Percentiles rank a stretch among this genome's conserved stretches.
These are phyloP conservation scores for Solanum ossicruentum DNA, from an alignment of 257 asterid genomes.

Conservation along the genomic window DNA sequence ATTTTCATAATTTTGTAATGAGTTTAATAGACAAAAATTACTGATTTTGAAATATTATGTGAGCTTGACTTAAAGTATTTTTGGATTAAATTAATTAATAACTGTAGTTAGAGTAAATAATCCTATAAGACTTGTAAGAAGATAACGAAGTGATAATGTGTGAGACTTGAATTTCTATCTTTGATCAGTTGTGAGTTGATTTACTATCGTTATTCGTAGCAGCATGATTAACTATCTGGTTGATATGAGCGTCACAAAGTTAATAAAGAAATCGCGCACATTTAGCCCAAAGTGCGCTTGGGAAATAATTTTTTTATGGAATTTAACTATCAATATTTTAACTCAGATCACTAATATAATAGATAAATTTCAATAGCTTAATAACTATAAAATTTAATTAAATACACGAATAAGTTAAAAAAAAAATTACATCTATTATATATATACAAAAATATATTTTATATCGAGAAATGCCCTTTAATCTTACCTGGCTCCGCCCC, in stretches of 20 bases:
- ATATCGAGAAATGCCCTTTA: fast-evolving
- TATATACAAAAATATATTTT: background rate
- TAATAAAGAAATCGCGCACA: background rate
- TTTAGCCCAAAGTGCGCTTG: background rate
- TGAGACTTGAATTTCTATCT: background rate
- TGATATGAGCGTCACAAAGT: fast-evolving
- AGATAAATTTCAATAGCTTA: no score
- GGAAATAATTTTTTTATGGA: background rate
- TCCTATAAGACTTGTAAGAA: background rate
- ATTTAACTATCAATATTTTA: background rate
- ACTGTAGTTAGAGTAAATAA: background rate
- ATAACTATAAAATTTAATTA: background rate
- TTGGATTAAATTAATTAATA: background rate
- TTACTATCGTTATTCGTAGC: background rate
- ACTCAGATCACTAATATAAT: no score
- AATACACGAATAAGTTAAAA: background rate
- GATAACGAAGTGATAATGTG: background rate
- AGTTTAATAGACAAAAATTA: background rate
- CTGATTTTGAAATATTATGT: background rate
- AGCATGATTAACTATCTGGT: background rate
- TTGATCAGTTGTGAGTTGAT: background rate
- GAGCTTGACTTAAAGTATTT: background rate
- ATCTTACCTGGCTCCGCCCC: background rate
- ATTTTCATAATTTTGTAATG: background rate
- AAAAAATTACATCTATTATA: background rate